These are phyloP conservation scores for Parietichytrium sp. DNA, from an alignment of 108 stramenopile genomes.

Conservation along the genomic window DNA sequence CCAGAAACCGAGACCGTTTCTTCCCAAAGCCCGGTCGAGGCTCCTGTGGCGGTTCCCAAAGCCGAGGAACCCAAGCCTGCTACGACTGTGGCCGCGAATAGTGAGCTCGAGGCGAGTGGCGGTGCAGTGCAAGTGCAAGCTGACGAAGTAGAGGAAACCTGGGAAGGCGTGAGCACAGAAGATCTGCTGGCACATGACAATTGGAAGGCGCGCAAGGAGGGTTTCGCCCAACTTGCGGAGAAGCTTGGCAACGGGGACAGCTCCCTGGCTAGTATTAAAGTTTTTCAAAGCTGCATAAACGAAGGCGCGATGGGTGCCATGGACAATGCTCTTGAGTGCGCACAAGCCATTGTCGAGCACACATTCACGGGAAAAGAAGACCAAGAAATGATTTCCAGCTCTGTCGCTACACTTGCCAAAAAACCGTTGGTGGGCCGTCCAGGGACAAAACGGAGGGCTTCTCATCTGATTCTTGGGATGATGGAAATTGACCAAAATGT, in stretches of 20 bases:
- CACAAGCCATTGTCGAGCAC: background rate
- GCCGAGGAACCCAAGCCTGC: background rate
- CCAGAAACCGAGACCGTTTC: background rate
- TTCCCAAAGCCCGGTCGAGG: background rate
- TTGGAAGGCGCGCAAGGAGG: slow-evolving; percentile 15
- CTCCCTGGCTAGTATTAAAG: background rate
- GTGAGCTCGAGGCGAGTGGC: no score
- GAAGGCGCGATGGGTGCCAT: slow-evolving; percentile 1
- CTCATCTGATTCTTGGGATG: background rate
- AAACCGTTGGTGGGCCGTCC: slow-evolving; percentile 13
- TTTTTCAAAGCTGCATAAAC: background rate
- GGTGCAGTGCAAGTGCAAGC: slow-evolving; percentile 27
- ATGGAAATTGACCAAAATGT: background rate
- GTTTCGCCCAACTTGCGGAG: background rate
- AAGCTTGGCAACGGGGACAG: background rate
- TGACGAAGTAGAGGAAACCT: background rate
- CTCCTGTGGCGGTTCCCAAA: background rate
- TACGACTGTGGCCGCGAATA: background rate
- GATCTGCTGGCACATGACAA: background rate
- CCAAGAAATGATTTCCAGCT: background rate
- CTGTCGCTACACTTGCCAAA: slow-evolving; percentile 13
- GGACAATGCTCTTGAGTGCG: background rate
- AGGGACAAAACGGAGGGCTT: background rate
- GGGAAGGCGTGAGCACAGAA: background rate
- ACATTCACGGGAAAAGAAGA: background rate